Evolutionary conservation across 2,329 filamentous ascomycete species (phyloP).

Genomic region (Claviceps sp.): DNA sequence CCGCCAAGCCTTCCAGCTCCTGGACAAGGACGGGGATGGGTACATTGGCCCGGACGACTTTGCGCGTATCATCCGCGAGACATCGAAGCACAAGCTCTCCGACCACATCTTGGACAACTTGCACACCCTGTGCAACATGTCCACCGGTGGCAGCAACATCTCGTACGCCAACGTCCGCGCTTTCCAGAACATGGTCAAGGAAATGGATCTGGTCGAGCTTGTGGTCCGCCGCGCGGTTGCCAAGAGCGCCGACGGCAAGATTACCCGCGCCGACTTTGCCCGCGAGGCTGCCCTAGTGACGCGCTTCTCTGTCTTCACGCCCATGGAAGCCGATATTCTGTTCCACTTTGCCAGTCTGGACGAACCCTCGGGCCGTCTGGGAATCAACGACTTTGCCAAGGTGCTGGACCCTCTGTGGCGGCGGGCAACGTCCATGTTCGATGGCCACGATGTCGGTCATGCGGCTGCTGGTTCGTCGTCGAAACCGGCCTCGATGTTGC

Average conservation of each 20-base stretch:
- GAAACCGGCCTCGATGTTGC: constrained; percentile 31
- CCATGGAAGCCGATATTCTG: constrained; percentile 96
- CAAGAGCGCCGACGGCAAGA: constrained; percentile 80
- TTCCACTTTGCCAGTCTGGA: constrained; percentile 97
- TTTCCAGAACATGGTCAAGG: constrained; percentile 94
- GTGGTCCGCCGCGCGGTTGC: constrained; percentile 77
- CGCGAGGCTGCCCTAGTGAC: constrained; percentile 86
- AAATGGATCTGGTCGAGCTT: constrained; percentile 94
- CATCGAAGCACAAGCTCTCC: constrained; percentile 87
- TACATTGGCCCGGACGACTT: constrained; percentile 95
- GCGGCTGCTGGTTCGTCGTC: constrained; percentile 5
- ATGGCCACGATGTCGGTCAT: constrained; percentile 30
- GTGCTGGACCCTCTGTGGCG: constrained; percentile 79
- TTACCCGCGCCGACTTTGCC: constrained; percentile 85
- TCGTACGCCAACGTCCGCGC: constrained; percentile 95
- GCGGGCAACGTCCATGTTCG: constrained; percentile 46
- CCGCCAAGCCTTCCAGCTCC: constrained; percentile 82
- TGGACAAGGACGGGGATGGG: constrained; percentile 84
- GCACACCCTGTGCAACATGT: constrained; percentile 88
- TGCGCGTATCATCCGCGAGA: constrained; percentile 90
- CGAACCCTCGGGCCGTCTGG: constrained; percentile 72
- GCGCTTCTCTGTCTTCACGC: constrained; percentile 90
- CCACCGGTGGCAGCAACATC: constrained; percentile 68
- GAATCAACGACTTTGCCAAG: constrained; percentile 77
- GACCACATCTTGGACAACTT: constrained; percentile 90